Evolutionary conservation across 75 land plant species (phyloP).

Genomic region (Pinus albicaulis): DNA sequence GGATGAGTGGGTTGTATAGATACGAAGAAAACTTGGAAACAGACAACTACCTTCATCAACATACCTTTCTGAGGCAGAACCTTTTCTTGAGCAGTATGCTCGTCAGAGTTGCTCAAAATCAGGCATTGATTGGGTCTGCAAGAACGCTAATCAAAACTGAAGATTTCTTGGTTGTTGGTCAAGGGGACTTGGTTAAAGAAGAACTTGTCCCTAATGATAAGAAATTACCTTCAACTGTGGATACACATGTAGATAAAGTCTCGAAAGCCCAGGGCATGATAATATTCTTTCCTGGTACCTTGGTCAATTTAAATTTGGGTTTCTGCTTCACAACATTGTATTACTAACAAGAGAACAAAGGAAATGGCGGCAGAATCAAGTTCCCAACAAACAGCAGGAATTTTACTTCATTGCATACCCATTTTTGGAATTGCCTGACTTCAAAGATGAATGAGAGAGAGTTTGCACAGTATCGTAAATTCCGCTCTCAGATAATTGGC

Average conservation of each 20-base stretch:
- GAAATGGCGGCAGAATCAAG: too few species aligned
- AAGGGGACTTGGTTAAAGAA: constrained; percentile 57
- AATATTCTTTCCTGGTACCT: constrained; percentile 89
- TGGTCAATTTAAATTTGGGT: too few species aligned
- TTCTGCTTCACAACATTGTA: too few species aligned
- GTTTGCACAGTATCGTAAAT: too few species aligned
- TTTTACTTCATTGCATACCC: too few species aligned
- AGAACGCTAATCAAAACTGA: constrained; percentile 71
- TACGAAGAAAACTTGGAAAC: constrained; percentile 55
- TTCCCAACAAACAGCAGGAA: too few species aligned
- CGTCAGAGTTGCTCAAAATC: constrained; percentile 77
- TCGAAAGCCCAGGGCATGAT: constrained; percentile 80
- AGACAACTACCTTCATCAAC: constrained; percentile 48
- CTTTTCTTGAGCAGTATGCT: constrained; percentile 90
- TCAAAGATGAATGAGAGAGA: too few species aligned
- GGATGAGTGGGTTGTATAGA: constrained; percentile 88
- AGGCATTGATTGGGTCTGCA: constrained; percentile 78
- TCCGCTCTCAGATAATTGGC: too few species aligned
- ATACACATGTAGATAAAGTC: constrained; percentile 21
- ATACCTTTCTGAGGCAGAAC: constrained; percentile 91
- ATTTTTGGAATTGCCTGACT: too few species aligned
- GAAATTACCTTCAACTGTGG: constrained; percentile 21
- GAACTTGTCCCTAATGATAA: constrained; percentile 42
- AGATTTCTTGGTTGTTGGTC: constrained; percentile 60
- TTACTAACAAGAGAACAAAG: too few species aligned